phyloP scores from a whole-genome alignment of 495 filamentous ascomycete genomes.

The Stereocaulon alpinum region DNA sequence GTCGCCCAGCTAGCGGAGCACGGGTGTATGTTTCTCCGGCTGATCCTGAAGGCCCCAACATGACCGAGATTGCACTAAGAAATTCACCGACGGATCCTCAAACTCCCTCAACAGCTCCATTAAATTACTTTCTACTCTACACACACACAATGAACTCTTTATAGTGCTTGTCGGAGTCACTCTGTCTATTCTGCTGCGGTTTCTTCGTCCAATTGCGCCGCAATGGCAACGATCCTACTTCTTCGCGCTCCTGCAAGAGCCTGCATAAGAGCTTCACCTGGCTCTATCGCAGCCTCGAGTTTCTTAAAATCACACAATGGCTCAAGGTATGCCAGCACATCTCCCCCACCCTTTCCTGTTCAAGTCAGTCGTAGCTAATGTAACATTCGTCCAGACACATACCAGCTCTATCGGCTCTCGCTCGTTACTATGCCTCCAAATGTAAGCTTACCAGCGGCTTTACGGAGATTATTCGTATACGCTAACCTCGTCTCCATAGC shows the following conservation, averaged over 20 bases:
- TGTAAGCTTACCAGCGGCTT: conserved; percentile 35
- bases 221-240: conserved; percentile 20
- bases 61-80: conserved; percentile 5
- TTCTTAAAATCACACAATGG: conserved; percentile 12
- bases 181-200: background rate
- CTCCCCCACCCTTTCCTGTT: background rate
- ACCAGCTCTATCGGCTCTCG: conserved; percentile 50
- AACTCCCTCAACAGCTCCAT: conserved; percentile 1
- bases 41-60: background rate
- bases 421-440: conserved; percentile 69
- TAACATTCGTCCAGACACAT: conserved; percentile 18
- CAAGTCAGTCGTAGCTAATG: background rate
- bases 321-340: conserved; percentile 7
- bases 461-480: too few species aligned
- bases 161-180: background rate
- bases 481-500: conserved; percentile 32
- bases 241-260: conserved; percentile 17
- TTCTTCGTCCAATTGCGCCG: background rate
- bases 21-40: background rate
- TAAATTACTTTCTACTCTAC: background rate
- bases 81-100: conserved; percentile 4
- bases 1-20: background rate
- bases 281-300: conserved; percentile 11
- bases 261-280: conserved; percentile 14
- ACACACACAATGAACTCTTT: background rate